Conservation (phyloP, 371 early-diverging fungal genomes). For the Lichtheimia hyalospora region DNA sequence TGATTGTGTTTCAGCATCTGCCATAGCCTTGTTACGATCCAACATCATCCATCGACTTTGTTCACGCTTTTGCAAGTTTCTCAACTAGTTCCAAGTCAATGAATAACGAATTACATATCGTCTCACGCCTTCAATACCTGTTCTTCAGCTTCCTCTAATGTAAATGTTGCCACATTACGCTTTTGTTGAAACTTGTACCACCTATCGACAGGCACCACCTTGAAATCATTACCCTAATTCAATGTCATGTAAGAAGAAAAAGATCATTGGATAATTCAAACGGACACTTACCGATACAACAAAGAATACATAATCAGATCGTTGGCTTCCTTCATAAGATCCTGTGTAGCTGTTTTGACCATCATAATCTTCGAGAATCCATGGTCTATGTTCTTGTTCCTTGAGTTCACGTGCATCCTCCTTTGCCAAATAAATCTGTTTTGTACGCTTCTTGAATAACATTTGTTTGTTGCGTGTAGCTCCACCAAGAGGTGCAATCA, state of each 20-base stretch:
- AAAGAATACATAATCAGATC: slow-evolving; percentile 79
- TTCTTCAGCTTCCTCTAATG: slow-evolving; percentile 93
- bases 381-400: slow-evolving; percentile 75
- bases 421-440: slow-evolving; percentile 75
- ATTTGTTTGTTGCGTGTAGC: slow-evolving; percentile 79
- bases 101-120: background rate
- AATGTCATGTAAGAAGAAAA: background rate
- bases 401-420: slow-evolving; percentile 70
- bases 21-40: slow-evolving; percentile 33
- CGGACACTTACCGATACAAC: slow-evolving; percentile 50
- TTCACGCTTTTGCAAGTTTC: slow-evolving; percentile 58
- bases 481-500: slow-evolving; percentile 80
- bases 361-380: slow-evolving; percentile 80
- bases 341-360: slow-evolving; percentile 71
- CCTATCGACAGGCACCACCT: slow-evolving; percentile 82
- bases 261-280: background rate
- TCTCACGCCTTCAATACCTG: slow-evolving; percentile 47
- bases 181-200: slow-evolving; percentile 92
- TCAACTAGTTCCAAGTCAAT: slow-evolving; percentile 20
- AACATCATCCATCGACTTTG: slow-evolving; percentile 77
- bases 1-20: slow-evolving; percentile 16
- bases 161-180: slow-evolving; percentile 76
- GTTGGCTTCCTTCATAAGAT: slow-evolving; percentile 77
- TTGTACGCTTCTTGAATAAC: slow-evolving; percentile 82
- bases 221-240: slow-evolving; percentile 72